Base-by-base conservation (phyloP, 129 eudicot genomes). In the Saposhnikovia divaricata region DNA sequence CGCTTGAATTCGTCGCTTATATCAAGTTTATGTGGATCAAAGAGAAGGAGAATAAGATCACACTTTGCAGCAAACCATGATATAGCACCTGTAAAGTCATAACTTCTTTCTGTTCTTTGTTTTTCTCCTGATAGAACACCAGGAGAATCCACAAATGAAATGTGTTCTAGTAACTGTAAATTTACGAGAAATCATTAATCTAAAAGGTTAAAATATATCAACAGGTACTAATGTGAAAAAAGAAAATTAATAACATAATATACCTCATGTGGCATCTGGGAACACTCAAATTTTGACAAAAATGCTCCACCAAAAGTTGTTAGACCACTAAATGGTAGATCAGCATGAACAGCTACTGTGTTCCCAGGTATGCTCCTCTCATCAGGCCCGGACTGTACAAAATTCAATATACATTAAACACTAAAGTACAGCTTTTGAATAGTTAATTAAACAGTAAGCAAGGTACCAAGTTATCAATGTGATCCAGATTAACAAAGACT, bases 21-120 rank as follows among this genome's bases (percentile, higher is more conserved):
- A 84, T 94, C 98, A 37, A 94, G 96, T 75, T 94, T 94, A 78
- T 94, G 98, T 2, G 98, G 98, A 80, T 94, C 98, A 81, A 94
- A 94, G 34, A 94, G 80, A 73, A 94, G 97, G 38, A 94, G 97
- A 79, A 94, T 90, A 7, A 94, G 76, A 74, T 94, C 99, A 81
- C 91, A 96, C 80, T 90, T 96, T 80, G 96, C 99, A 9, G 99
- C 99, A 92, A 96, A 96, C 99, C 98, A 96, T 79, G 94, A 92
- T 43, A 92, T 96, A 37, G 91, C 99, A 45, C 99, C 99, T 1
- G 99, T 96, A 79, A 96, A 96, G 61, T 96, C 99, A 42, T 96
- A 96, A 83, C 96, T 96, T 80, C 99, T 86, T 79, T 89, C 91
- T 43, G 99, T 96, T 28, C 95, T 82, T 82, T 92, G 99, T 83